phyloP scores from a whole-genome alignment of 2,329 filamentous ascomycete species.

The Chrysosporium queenslandicum region DNA sequence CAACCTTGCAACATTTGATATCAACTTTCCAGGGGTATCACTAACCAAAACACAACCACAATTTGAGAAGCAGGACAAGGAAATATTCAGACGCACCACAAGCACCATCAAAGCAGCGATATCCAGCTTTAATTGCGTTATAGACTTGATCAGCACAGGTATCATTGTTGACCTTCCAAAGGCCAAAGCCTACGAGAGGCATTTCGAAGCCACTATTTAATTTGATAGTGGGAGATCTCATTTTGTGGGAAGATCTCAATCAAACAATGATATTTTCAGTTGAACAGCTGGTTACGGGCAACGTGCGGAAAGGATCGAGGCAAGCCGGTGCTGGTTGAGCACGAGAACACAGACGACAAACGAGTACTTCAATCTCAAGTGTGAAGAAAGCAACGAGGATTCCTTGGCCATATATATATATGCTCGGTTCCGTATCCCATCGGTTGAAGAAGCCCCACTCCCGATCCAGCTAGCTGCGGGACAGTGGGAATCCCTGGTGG shows the following conservation, averaged over 20 bases:
- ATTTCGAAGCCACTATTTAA: constrained; percentile 28
- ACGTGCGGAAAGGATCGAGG: neutral
- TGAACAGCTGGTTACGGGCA: neutral
- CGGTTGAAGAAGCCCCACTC: too few species aligned
- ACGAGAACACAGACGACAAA: neutral
- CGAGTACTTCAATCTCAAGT: too few species aligned
- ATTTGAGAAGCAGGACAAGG: neutral
- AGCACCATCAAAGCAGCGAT: constrained; percentile 52
- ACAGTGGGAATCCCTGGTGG: neutral
- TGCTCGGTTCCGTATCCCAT: too few species aligned
- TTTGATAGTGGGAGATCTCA: constrained; percentile 13
- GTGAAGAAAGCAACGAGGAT: too few species aligned
- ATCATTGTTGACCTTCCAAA: constrained; percentile 74
- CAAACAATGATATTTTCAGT: neutral
- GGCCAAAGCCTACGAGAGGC: constrained; percentile 40
- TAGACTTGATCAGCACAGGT: constrained; percentile 67
- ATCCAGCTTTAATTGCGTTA: constrained; percentile 55
- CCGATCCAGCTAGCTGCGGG: neutral
- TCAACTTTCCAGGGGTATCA: neutral
- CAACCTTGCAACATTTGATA: neutral
- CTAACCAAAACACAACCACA: neutral
- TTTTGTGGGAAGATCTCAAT: neutral
- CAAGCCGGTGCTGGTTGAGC: neutral
- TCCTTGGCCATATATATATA: too few species aligned
- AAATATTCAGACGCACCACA: constrained; percentile 37